Conservation (phyloP, 2,329 filamentous ascomycete genomes). For the Colletotrichum sp. region DNA sequence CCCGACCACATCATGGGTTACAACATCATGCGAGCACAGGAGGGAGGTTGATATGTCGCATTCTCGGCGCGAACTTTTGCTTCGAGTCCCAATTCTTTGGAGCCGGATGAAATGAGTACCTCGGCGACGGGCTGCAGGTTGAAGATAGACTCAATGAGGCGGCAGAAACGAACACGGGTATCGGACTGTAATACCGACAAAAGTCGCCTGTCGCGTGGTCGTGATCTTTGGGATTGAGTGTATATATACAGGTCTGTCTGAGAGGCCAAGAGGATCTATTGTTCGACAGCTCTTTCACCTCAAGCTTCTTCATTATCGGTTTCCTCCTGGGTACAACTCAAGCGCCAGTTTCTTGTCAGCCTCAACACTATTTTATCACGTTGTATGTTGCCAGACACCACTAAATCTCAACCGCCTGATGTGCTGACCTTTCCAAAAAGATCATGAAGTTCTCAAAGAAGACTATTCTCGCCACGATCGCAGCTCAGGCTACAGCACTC, state of each 20-base stretch:
- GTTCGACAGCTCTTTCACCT: neutral
- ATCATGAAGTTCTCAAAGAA: constrained; percentile 14
- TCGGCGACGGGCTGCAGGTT: neutral
- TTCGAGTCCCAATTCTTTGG: neutral
- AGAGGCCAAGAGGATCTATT: neutral
- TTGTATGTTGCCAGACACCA: neutral
- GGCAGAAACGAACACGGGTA: rapidly evolving
- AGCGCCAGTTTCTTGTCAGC: neutral
- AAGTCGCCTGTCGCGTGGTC: neutral
- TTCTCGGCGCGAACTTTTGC: neutral
- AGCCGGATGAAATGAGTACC: neutral
- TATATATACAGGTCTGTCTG: neutral
- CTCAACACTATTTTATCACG: neutral
- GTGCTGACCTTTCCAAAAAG: neutral
- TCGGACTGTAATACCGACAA: neutral
- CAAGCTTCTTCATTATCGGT: neutral
- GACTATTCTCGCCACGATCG: constrained; percentile 5
- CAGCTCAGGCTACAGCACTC: neutral
- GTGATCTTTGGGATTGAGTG: neutral
- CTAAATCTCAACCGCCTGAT: rapidly evolving
- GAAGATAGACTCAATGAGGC: neutral
- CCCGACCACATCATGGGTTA: neutral
- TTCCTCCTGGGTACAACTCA: neutral
- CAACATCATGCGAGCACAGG: neutral
- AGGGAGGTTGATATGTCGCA: neutral